phyloP scores from a whole-genome alignment of 352 stramenopile species.

The Pythium graminicola region DNA sequence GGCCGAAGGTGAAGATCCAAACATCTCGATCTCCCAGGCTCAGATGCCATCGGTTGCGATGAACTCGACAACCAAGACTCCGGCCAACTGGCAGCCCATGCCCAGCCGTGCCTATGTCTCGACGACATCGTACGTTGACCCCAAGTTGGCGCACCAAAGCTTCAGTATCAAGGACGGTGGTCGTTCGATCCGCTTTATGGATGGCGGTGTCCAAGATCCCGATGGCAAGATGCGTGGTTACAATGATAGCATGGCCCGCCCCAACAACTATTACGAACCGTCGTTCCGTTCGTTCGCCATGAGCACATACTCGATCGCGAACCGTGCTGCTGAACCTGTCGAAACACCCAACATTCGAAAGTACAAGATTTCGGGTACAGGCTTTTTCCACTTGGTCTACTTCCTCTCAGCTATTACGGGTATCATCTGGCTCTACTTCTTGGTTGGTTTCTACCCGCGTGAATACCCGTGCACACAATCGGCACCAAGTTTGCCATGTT shows the following conservation, averaged over 20 bases:
- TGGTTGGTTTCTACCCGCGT: constrained; percentile 78
- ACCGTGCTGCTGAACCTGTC: constrained; percentile 77
- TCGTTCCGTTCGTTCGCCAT: constrained; percentile 88
- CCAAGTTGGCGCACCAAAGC: constrained; percentile 66
- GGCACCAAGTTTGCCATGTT: constrained; percentile 65
- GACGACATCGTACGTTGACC: constrained; percentile 85
- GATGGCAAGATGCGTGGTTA: constrained; percentile 81
- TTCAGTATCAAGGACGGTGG: constrained; percentile 55
- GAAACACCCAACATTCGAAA: constrained; percentile 88
- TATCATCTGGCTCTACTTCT: constrained; percentile 74
- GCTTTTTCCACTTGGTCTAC: constrained; percentile 85
- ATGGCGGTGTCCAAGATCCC: constrained; percentile 72
- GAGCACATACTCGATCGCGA: constrained; percentile 86
- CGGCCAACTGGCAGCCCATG: constrained; percentile 79
- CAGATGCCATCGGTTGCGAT: constrained; percentile 82
- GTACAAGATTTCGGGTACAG: constrained; percentile 86
- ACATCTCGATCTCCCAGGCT: constrained; percentile 82
- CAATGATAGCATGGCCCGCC: constrained; percentile 65
- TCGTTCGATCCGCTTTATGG: constrained; percentile 85
- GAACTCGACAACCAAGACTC: constrained; percentile 68
- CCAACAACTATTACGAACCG: constrained; percentile 83
- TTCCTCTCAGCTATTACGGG: constrained; percentile 57
- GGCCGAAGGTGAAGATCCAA: constrained; percentile 55
- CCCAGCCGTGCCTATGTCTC: constrained; percentile 80
- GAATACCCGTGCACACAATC: constrained; percentile 71